Percentiles rank a stretch among this genome's conserved stretches.
These are phyloP conservation scores for Penicillium brevicompactum DNA, from an alignment of 2,329 filamentous ascomycete species.

Conservation along the genomic window DNA sequence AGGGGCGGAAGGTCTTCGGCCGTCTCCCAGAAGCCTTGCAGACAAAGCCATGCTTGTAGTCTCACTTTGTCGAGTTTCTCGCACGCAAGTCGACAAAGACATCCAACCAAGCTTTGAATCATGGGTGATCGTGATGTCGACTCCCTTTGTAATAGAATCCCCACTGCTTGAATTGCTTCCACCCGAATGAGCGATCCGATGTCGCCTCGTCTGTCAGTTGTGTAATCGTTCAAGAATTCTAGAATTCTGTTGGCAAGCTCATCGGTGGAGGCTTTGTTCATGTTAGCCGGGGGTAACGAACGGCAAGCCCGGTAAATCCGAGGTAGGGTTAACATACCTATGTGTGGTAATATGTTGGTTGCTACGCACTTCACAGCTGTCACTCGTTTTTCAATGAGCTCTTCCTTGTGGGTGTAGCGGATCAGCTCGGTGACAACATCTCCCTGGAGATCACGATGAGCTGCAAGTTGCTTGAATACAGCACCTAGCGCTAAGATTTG, in stretches of 20 bases:
- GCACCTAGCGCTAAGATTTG: constrained; percentile 47
- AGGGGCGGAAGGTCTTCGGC: constrained; percentile 36
- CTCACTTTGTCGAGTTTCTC: constrained; percentile 92
- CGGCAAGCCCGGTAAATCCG: too few species aligned
- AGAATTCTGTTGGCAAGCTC: constrained; percentile 33
- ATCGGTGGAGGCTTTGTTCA: constrained; percentile 30
- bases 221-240: constrained; percentile 76
- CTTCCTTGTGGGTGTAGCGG: constrained; percentile 37
- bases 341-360: constrained; percentile 39
- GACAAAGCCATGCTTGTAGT: constrained; percentile 50
- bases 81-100: constrained; percentile 69
- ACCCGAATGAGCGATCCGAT: constrained; percentile 83
- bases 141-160: constrained; percentile 31
- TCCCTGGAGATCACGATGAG: constrained; percentile 24
- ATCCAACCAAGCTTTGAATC: constrained; percentile 35
- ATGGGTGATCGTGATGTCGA: constrained; percentile 14
- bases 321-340: constrained; percentile 29
- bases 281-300: constrained; percentile 16
- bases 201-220: constrained; percentile 84
- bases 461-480: constrained; percentile 38
- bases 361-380: constrained; percentile 44
- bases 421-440: constrained; percentile 37
- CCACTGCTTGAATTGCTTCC: constrained; percentile 72
- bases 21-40: constrained; percentile 45
- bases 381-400: constrained; percentile 45